A percentile compares a stretch with the other conserved stretches of the same genome.
Conservation (phyloP, 2,329 filamentous ascomycete species). For the Ophiostoma ips region DNA sequence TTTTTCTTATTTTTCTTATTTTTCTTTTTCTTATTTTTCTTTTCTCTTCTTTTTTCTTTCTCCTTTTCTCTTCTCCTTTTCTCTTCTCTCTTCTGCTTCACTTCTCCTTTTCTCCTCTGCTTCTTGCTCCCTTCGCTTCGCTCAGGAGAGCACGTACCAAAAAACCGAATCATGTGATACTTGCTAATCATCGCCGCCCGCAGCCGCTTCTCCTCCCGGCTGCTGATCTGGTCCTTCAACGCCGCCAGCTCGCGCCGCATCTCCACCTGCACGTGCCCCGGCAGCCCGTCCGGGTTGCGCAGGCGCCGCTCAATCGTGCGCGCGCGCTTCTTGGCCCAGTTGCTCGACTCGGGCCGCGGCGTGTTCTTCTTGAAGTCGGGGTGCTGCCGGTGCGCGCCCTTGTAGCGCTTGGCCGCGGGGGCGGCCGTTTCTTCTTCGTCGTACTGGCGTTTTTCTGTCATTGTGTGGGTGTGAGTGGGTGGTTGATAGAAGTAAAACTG, state of each 20-base stretch:
- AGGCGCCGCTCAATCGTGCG: conserved; percentile 56
- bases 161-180: conserved; percentile 77
- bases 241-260: conserved; percentile 58
- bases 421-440: conserved; percentile 15
- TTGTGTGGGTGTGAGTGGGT: conserved; percentile 8
- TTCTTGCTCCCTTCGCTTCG: too few species aligned
- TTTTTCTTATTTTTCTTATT: too few species aligned
- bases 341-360: conserved; percentile 34
- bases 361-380: conserved; percentile 24
- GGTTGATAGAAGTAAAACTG: too few species aligned
- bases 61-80: too few species aligned
- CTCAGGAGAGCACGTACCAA: conserved; percentile 31
- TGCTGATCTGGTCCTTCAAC: conserved; percentile 48
- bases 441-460: conserved; percentile 20
- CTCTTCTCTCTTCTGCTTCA: too few species aligned
- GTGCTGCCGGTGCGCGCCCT: conserved; percentile 2
- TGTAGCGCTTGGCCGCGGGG: conserved; percentile 13
- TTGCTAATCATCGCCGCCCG: conserved; percentile 58
- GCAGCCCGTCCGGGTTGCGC: conserved; percentile 42
- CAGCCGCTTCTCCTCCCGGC: conserved; percentile 45
- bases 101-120: too few species aligned
- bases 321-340: conserved; percentile 56
- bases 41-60: too few species aligned
- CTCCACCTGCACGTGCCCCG: conserved; percentile 52
- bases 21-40: too few species aligned